A percentile compares a stretch with the other conserved stretches of the same genome.
phyloP scores from a whole-genome alignment of 495 filamentous ascomycete species.

The Clohesyomyces aquaticus region DNA sequence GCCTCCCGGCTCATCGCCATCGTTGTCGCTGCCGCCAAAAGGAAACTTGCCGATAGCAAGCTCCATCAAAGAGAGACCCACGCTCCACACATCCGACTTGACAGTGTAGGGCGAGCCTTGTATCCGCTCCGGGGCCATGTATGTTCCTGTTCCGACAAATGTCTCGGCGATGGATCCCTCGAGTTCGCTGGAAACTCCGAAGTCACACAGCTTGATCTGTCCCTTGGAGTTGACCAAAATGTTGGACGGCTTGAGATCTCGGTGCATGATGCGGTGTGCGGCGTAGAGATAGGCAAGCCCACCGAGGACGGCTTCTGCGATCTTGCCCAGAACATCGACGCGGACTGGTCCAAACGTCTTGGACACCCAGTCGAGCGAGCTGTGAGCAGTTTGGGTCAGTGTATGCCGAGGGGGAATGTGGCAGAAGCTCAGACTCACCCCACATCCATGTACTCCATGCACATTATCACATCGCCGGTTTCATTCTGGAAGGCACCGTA shows the following conservation, averaged over 20 bases:
- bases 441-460: slow-evolving; percentile 99
- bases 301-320: slow-evolving; percentile 93
- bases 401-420: slow-evolving; percentile 4
- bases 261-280: slow-evolving; percentile 94
- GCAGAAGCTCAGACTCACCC: slow-evolving; percentile 65
- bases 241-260: slow-evolving; percentile 98
- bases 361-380: slow-evolving; percentile 92
- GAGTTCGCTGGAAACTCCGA: slow-evolving; percentile 93
- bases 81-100: slow-evolving; percentile 98
- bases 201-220: slow-evolving; percentile 96
- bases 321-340: slow-evolving; percentile 99
- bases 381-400: slow-evolving; percentile 53
- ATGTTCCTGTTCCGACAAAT: slow-evolving; percentile 96
- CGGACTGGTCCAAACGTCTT: slow-evolving; percentile 92
- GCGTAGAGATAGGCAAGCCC: slow-evolving; percentile 94
- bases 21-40: slow-evolving; percentile 74
- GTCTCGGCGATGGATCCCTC: slow-evolving; percentile 97
- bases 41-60: slow-evolving; percentile 95
- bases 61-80: slow-evolving; percentile 95
- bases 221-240: slow-evolving; percentile 92
- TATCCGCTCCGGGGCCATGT: slow-evolving; percentile 98
- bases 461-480: slow-evolving; percentile 95
- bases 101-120: slow-evolving; percentile 96
- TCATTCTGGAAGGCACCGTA: slow-evolving; percentile 97
- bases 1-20: slow-evolving; percentile 69